These are phyloP conservation scores for Ceratobasidium sp. DNA, from an alignment of 1,284 basidiomycete species.

Conservation along the genomic window DNA sequence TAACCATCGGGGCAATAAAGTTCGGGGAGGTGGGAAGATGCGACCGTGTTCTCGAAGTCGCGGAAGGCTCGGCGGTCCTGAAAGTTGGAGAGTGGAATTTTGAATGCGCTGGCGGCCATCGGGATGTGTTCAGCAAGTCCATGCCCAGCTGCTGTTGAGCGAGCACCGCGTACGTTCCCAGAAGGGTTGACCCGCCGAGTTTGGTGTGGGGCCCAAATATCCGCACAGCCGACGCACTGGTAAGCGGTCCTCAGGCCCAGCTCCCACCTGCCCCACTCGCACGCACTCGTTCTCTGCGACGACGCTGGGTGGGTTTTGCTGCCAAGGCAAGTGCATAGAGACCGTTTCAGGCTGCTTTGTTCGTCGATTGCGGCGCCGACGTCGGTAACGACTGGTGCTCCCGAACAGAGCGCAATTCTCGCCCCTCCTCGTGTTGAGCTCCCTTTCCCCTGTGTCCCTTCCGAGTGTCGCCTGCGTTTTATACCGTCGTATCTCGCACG, in stretches of 20 bases:
- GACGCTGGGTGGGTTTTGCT: not conserved
- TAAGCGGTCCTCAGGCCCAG: not conserved
- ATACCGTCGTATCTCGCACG: conserved; percentile 1
- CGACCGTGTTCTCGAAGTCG: not conserved
- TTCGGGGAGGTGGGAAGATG: conserved; percentile 4
- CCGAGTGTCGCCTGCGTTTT: not conserved
- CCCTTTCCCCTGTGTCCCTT: not conserved
- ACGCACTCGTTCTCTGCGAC: not conserved
- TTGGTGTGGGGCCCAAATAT: conserved; percentile 21
- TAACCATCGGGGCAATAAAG: not conserved
- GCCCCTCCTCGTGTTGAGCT: conserved; percentile 14
- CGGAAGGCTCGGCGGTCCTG: conserved; percentile 18
- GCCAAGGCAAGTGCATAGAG: conserved; percentile 10
- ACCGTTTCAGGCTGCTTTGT: conserved; percentile 23
- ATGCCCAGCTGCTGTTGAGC: not conserved
- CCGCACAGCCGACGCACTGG: conserved; percentile 19
- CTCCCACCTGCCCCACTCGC: conserved; percentile 8
- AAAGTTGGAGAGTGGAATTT: conserved; percentile 6
- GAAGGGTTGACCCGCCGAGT: not conserved
- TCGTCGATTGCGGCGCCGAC: not conserved
- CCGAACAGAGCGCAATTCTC: conserved; percentile 1
- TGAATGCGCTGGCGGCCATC: conserved; percentile 12
- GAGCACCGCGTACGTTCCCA: not conserved
- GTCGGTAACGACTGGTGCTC: not conserved
- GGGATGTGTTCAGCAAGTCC: not conserved